Conservation (phyloP, 2,329 filamentous ascomycete species). For the Epichloe uncinata region DNA sequence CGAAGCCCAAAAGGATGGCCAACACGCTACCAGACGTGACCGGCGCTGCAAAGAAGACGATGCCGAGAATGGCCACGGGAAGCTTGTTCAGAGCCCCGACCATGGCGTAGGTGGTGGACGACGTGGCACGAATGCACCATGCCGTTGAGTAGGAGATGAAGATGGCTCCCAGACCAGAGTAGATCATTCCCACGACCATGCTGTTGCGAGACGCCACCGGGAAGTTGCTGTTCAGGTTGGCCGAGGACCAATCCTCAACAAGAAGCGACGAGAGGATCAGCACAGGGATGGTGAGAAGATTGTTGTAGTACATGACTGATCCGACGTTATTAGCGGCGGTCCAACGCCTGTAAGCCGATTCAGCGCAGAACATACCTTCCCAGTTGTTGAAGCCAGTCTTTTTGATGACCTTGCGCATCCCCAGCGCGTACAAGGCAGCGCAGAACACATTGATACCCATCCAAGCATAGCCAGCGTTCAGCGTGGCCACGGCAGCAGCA, state of each 20-base stretch:
- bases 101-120: slow-evolving; percentile 97
- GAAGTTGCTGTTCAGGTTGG: slow-evolving; percentile 80
- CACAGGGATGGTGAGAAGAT: slow-evolving; percentile 89
- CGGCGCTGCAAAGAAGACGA: slow-evolving; percentile 90
- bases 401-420: slow-evolving; percentile 98
- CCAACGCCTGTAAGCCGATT: not conserved
- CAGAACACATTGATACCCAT: slow-evolving; percentile 96
- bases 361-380: slow-evolving; percentile 56
- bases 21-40: slow-evolving; percentile 85
- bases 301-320: slow-evolving; percentile 99
- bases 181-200: slow-evolving; percentile 78
- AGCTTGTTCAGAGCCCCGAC: slow-evolving; percentile 97
- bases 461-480: slow-evolving; percentile 94
- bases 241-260: slow-evolving; percentile 81
- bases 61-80: slow-evolving; percentile 79
- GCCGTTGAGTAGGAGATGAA: slow-evolving; percentile 99
- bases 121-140: slow-evolving; percentile 96
- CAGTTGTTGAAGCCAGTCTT: slow-evolving; percentile 99
- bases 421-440: slow-evolving; percentile 75
- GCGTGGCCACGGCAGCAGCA: slow-evolving; percentile 62
- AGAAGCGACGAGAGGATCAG: slow-evolving; percentile 70
- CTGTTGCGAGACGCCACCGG: slow-evolving; percentile 63
- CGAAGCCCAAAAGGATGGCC: slow-evolving; percentile 79
- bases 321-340: slow-evolving; percentile 14
- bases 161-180: slow-evolving; percentile 84